Evolutionary conservation across 1,139 yeast species (phyloP).

Genomic region (Candida anutae): DNA sequence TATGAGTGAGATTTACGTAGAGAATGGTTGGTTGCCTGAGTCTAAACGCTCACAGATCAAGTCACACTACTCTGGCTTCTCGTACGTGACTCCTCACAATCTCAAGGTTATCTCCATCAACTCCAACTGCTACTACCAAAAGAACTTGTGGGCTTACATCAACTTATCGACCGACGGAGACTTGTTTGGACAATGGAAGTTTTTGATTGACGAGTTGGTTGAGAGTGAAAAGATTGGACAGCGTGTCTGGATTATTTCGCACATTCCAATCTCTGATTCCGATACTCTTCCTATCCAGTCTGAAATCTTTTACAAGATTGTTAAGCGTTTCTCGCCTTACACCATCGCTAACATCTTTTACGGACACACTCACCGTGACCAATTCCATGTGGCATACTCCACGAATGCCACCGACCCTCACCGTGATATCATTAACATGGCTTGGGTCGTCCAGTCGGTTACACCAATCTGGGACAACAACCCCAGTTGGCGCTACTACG

Average conservation of each 20-base stretch:
- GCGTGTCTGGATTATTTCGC: slow-evolving; percentile 67
- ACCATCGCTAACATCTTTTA: slow-evolving; percentile 63
- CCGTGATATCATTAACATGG: slow-evolving; percentile 40
- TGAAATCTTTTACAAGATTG: slow-evolving; percentile 45
- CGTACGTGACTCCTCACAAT: slow-evolving; percentile 48
- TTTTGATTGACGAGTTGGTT: slow-evolving; percentile 51
- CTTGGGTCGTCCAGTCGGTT: slow-evolving; percentile 61
- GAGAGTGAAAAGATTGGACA: slow-evolving; percentile 50
- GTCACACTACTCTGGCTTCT: slow-evolving; percentile 55
- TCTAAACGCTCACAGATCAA: slow-evolving; percentile 14
- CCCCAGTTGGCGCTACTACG: slow-evolving; percentile 69
- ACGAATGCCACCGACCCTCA: slow-evolving; percentile 29
- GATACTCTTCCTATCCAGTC: slow-evolving; percentile 62
- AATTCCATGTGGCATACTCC: slow-evolving; percentile 51
- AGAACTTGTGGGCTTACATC: slow-evolving; percentile 58
- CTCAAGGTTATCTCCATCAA: slow-evolving; percentile 58
- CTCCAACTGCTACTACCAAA: slow-evolving; percentile 58
- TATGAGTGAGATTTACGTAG: slow-evolving; percentile 51
- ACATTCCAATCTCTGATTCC: slow-evolving; percentile 49
- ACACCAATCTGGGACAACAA: slow-evolving; percentile 52
- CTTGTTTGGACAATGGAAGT: slow-evolving; percentile 56
- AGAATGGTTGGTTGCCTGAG: slow-evolving; percentile 30
- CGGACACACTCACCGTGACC: slow-evolving; percentile 70
- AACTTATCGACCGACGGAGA: slow-evolving; percentile 48
- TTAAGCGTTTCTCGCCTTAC: slow-evolving; percentile 61